phyloP scores from a whole-genome alignment of 2,329 filamentous ascomycete species.

The Aspergillus intermedius region DNA sequence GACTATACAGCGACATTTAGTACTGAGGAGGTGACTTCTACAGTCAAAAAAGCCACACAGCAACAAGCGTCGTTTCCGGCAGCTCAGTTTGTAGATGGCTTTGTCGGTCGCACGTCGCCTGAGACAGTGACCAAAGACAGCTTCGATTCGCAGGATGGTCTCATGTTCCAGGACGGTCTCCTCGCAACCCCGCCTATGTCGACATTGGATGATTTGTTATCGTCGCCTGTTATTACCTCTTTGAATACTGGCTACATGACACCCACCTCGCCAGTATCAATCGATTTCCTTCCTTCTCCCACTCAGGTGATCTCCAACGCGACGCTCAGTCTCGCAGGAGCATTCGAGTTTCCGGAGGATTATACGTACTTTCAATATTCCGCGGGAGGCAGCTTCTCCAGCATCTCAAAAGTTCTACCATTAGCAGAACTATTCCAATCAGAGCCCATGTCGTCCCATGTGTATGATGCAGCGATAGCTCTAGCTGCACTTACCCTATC shows the following conservation, averaged over 20 bases:
- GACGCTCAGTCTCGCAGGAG: conserved; percentile 3
- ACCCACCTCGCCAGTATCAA: background rate
- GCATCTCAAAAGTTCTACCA: conserved; percentile 6
- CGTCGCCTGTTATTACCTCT: background rate
- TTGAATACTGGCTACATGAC: background rate
- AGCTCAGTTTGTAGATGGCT: background rate
- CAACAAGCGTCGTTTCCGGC: background rate
- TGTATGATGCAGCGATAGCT: conserved; percentile 8
- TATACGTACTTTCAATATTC: conserved; percentile 9
- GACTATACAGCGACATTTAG: background rate
- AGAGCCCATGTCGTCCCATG: conserved; percentile 8
- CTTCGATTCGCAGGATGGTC: background rate
- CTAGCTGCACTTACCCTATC: conserved; percentile 7
- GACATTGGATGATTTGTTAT: background rate
- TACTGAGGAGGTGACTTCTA: too few species aligned
- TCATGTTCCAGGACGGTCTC: background rate
- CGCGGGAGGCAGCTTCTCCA: conserved; percentile 1
- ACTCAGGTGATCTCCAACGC: conserved; percentile 2
- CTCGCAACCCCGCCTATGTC: background rate
- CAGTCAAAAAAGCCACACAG: background rate
- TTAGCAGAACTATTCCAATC: conserved; percentile 7
- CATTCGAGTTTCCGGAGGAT: conserved; percentile 10
- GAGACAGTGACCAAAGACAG: background rate
- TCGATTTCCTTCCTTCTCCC: background rate
- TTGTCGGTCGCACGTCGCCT: background rate